These are phyloP conservation scores for Astrothelium macrocarpum DNA, from an alignment of 495 filamentous ascomycete genomes.

Conservation along the genomic window DNA sequence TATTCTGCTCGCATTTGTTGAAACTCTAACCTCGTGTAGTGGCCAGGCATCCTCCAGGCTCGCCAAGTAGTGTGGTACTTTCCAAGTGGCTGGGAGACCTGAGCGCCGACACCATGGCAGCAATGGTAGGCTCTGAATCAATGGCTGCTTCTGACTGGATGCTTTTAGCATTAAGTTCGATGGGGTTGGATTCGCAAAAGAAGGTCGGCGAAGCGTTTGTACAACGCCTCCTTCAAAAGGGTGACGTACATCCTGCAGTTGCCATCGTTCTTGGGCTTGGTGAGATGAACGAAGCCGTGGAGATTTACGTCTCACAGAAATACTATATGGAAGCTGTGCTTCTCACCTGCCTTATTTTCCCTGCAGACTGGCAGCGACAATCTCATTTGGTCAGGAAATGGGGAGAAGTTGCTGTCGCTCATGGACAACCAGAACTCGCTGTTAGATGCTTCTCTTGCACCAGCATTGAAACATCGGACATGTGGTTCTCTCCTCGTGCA, in stretches of 20 bases:
- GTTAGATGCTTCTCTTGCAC: conserved; percentile 61
- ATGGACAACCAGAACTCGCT: conserved; percentile 79
- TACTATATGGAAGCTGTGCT: conserved; percentile 85
- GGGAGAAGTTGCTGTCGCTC: conserved; percentile 84
- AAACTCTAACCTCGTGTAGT: conserved; percentile 35
- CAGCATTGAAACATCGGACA: conserved; percentile 45
- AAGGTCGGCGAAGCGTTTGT: conserved; percentile 89
- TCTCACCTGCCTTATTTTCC: conserved; percentile 57
- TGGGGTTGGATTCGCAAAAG: conserved; percentile 70
- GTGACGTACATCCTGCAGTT: conserved; percentile 83
- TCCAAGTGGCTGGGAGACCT: conserved; percentile 89
- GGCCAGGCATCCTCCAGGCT: conserved; percentile 58
- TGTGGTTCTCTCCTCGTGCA: conserved; percentile 75
- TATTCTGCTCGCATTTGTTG: not conserved
- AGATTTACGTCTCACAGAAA: conserved; percentile 89
- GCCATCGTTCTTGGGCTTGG: conserved; percentile 87
- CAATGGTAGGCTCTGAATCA: conserved; percentile 61
- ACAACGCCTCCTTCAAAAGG: conserved; percentile 77
- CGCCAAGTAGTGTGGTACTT: conserved; percentile 66
- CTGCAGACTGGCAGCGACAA: conserved; percentile 76
- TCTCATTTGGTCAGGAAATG: conserved; percentile 81
- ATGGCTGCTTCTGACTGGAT: conserved; percentile 94
- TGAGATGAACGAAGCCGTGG: conserved; percentile 88
- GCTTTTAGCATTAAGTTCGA: conserved; percentile 83
- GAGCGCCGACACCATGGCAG: conserved; percentile 69